These are phyloP conservation scores for Aspergillus caelatus DNA, from an alignment of 2,329 filamentous ascomycete genomes.

Conservation along the genomic window DNA sequence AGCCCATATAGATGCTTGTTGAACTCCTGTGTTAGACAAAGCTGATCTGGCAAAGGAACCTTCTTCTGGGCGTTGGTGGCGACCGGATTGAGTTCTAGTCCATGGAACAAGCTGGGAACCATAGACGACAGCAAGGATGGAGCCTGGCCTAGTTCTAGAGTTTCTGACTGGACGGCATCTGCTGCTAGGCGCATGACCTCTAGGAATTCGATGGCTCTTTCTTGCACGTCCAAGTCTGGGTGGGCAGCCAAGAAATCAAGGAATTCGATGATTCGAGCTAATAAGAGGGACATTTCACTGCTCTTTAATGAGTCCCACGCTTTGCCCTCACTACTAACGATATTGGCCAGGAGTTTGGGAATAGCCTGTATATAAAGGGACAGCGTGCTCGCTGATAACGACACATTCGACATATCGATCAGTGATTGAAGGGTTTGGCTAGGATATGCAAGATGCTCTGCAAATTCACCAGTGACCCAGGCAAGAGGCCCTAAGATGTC, in stretches of 20 bases:
- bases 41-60: constrained; percentile 73
- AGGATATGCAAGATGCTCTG: constrained; percentile 69
- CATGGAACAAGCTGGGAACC: constrained; percentile 82
- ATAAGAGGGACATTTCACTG: constrained; percentile 72
- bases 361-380: constrained; percentile 80
- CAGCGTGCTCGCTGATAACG: constrained; percentile 66
- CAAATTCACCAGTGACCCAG: constrained; percentile 90
- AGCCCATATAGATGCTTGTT: constrained; percentile 72
- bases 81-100: constrained; percentile 90
- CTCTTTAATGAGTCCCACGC: constrained; percentile 75
- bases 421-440: constrained; percentile 74
- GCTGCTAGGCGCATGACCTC: constrained; percentile 85
- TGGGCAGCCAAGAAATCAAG: constrained; percentile 78
- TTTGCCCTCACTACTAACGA: constrained; percentile 63
- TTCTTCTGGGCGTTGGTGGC: constrained; percentile 80
- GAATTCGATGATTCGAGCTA: constrained; percentile 79
- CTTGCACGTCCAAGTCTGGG: constrained; percentile 90
- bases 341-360: constrained; percentile 78
- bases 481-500: constrained; percentile 74
- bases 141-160: constrained; percentile 55
- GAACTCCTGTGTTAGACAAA: constrained; percentile 81
- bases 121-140: constrained; percentile 87
- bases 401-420: constrained; percentile 66
- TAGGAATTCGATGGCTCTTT: constrained; percentile 87
- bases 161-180: constrained; percentile 62